Conservation (phyloP, 371 early-diverging fungal genomes). For the Apophysomyces trapeziformis region DNA sequence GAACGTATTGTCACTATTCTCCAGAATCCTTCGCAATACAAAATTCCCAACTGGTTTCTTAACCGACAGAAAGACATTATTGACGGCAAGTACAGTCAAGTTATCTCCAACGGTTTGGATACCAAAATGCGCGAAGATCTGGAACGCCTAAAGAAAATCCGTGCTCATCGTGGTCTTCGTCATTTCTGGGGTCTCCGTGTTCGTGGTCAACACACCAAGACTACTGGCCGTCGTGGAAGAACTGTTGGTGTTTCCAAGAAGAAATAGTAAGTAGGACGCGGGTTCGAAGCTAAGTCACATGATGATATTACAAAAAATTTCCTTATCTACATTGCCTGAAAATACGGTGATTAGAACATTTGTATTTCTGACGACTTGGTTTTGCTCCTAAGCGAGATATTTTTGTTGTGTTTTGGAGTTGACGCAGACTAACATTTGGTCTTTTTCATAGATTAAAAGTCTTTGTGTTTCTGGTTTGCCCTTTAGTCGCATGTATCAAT, state of each 20-base stretch:
- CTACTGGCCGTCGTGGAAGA: slow-evolving; percentile 96
- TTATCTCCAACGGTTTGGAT: slow-evolving; percentile 93
- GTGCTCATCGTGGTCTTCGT: slow-evolving; percentile 90
- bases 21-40: slow-evolving; percentile 90
- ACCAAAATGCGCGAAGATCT: slow-evolving; percentile 95
- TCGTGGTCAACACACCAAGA: slow-evolving; percentile 95
- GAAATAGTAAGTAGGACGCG: slow-evolving; percentile 58
- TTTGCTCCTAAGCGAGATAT: not conserved
- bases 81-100: slow-evolving; percentile 91
- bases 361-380: slow-evolving; percentile 14
- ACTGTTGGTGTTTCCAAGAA: slow-evolving; percentile 98
- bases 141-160: slow-evolving; percentile 95
- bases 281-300: not conserved
- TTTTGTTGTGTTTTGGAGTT: not conserved
- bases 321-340: slow-evolving; percentile 25
- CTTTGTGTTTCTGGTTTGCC: not conserved
- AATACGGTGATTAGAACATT: slow-evolving; percentile 12
- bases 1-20: slow-evolving; percentile 87
- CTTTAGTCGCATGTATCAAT: not conserved
- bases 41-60: slow-evolving; percentile 97
- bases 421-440: not conserved
- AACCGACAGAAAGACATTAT: slow-evolving; percentile 97
- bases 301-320: slow-evolving; percentile 8
- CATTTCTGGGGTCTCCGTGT: slow-evolving; percentile 95
- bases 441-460: slow-evolving; percentile 9